These are phyloP conservation scores for Stevia rebaudiana DNA, from an alignment of 140 eudicot genomes.

Conservation along the genomic window DNA sequence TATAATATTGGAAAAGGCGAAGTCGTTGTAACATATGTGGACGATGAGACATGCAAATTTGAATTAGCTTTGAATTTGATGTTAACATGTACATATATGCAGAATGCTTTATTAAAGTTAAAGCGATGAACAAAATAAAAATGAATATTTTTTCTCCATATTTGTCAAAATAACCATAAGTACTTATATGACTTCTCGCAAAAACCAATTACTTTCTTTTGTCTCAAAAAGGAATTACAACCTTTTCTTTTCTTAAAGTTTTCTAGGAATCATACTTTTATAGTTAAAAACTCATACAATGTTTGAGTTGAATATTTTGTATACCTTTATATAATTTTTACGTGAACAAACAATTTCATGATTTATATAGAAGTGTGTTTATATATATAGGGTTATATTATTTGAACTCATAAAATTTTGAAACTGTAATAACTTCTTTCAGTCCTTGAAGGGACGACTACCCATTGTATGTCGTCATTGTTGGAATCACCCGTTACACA, in stretches of 20 bases:
- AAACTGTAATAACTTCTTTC: too few relatives aligned
- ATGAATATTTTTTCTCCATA: constrained; percentile 17
- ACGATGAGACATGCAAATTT: constrained; percentile 9
- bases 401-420: too few relatives aligned
- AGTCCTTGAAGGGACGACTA: too few relatives aligned
- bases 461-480: too few relatives aligned
- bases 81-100: constrained; percentile 20
- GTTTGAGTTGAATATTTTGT: background rate
- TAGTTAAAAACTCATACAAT: background rate
- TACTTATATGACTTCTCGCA: background rate
- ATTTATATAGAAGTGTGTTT: background rate
- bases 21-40: background rate
- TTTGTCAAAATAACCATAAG: constrained; percentile 10
- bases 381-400: too few relatives aligned
- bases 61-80: constrained; percentile 19
- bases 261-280: background rate
- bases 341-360: background rate
- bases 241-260: background rate
- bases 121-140: constrained; percentile 14
- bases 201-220: constrained; percentile 9
- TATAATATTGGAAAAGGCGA: background rate
- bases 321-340: background rate
- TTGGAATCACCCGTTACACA: too few relatives aligned
- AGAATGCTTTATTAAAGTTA: constrained; percentile 27
- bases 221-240: constrained; percentile 10